Base-by-base conservation (phyloP, 2,329 filamentous ascomycete species). In the Clarireedia sp. region DNA sequence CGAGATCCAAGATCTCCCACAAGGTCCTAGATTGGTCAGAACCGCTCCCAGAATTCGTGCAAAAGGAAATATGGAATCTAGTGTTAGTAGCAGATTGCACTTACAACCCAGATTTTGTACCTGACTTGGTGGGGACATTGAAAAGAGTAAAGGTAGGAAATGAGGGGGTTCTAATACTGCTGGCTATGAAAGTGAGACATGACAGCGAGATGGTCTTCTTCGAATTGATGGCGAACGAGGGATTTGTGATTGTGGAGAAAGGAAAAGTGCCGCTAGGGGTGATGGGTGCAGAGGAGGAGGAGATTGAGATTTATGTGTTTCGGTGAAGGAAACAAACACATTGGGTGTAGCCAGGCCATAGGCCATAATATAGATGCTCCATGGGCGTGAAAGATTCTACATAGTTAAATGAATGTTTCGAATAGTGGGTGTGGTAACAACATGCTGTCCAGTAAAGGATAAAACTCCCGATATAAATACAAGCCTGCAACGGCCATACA, bases 1-100 rank as follows among this genome's bases (percentile, higher is more conserved):
- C 46, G 1, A 24, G 5, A 5, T 16, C 36, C 23, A 61, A 56
- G 73, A 83, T 56, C 8, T 76, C 78, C 23, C 66, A 67, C 61
- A 67, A 73, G 51, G 71, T 78, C 2, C 74, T 89, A 4, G 80
- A 87, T 66, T 89, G 86, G 85, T 76, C 81, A n/a, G 67, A 74
- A 14, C 67, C 74, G 3, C 68, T 83, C 6, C 61, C 50, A 0
- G 37, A 47, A n/a, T 47, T 75, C 10, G 64, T 62, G 21, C 33
- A 24, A 23, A 60, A 63, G 23, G 64, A 64, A 38, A 63, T 63
- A 10, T 75, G 81, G 63, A 79, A 86, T 66, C 64, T 89, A 36
- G 74, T 88, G 21, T 66, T 87, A 3, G 78, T 87, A 1, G 82
- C 83, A 2, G 86, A 89, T 67, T 89, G 86, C 69, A 89, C 85